Evolutionary conservation across 2,329 filamentous ascomycete genomes (phyloP).

Genomic region (Cordyceps tenuipes): DNA sequence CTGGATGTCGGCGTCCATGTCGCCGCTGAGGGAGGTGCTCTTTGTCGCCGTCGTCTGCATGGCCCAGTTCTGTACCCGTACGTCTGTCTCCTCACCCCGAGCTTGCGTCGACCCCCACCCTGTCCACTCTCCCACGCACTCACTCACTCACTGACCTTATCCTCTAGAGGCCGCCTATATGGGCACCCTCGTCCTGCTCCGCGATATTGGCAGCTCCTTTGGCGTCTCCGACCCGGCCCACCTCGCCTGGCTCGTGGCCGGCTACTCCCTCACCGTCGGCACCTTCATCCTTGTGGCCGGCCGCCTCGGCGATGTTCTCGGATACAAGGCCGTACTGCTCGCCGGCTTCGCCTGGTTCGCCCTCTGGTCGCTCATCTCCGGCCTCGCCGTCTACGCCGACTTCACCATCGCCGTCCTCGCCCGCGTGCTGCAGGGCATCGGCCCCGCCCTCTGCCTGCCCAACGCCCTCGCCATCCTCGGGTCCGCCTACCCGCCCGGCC

Average conservation of each 20-base stretch:
- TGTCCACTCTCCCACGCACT: slow-evolving; percentile 5
- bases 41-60: slow-evolving; percentile 37
- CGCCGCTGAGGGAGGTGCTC: slow-evolving; percentile 23
- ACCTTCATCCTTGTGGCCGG: slow-evolving; percentile 51
- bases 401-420: slow-evolving; percentile 39
- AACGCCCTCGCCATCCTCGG: slow-evolving; percentile 57
- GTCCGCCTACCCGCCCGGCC: slow-evolving; percentile 45
- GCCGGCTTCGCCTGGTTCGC: slow-evolving; percentile 47
- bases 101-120: not conserved
- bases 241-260: slow-evolving; percentile 49
- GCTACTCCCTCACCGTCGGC: slow-evolving; percentile 47
- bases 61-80: slow-evolving; percentile 34
- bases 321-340: slow-evolving; percentile 47
- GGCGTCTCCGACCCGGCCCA: slow-evolving; percentile 32
- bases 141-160: not conserved
- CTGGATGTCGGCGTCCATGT: slow-evolving; percentile 19
- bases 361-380: slow-evolving; percentile 42
- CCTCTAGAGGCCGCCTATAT: slow-evolving; percentile 26
- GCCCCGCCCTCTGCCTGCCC: slow-evolving; percentile 54
- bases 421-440: slow-evolving; percentile 51
- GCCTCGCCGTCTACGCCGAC: slow-evolving; percentile 30
- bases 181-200: slow-evolving; percentile 36
- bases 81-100: slow-evolving; percentile 1
- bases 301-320: slow-evolving; percentile 49
- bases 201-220: slow-evolving; percentile 40